phyloP scores from a whole-genome alignment of 2,329 filamentous ascomycete genomes.

The Stachybotrys echinatus region DNA sequence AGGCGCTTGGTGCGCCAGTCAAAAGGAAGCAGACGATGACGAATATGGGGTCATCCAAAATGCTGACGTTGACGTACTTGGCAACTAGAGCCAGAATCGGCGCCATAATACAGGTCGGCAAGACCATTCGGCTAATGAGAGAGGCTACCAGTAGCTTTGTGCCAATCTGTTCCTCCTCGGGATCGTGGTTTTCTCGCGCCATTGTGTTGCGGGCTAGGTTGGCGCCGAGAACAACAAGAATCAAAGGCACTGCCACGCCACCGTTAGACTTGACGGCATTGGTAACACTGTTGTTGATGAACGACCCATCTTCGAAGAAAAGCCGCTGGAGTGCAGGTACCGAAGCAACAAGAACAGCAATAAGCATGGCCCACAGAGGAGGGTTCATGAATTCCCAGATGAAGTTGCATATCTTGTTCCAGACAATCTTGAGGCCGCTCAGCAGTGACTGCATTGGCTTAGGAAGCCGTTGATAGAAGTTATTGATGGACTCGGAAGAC shows the following conservation, averaged over 20 bases:
- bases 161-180: slow-evolving; percentile 64
- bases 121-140: slow-evolving; percentile 82
- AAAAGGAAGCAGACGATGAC: slow-evolving; percentile 96
- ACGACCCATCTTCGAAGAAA: slow-evolving; percentile 86
- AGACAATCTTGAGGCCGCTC: slow-evolving; percentile 22
- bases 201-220: slow-evolving; percentile 92
- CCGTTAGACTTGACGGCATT: slow-evolving; percentile 80
- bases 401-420: slow-evolving; percentile 51
- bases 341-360: slow-evolving; percentile 85
- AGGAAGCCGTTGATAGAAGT: slow-evolving; percentile 34
- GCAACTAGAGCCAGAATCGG: slow-evolving; percentile 81
- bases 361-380: slow-evolving; percentile 93
- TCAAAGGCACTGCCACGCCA: slow-evolving; percentile 88
- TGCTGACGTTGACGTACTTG: slow-evolving; percentile 88
- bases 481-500: slow-evolving; percentile 13
- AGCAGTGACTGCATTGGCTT: slow-evolving; percentile 31
- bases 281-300: slow-evolving; percentile 89
- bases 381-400: slow-evolving; percentile 97
- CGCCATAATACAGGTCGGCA: slow-evolving; percentile 89
- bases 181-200: slow-evolving; percentile 58
- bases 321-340: slow-evolving; percentile 74
- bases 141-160: slow-evolving; percentile 81
- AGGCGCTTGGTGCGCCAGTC: slow-evolving; percentile 84
- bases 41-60: slow-evolving; percentile 96
- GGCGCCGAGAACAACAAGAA: slow-evolving; percentile 89